Base-by-base conservation (phyloP, 495 filamentous ascomycete genomes). In the Aspergillus coremiiformis region DNA sequence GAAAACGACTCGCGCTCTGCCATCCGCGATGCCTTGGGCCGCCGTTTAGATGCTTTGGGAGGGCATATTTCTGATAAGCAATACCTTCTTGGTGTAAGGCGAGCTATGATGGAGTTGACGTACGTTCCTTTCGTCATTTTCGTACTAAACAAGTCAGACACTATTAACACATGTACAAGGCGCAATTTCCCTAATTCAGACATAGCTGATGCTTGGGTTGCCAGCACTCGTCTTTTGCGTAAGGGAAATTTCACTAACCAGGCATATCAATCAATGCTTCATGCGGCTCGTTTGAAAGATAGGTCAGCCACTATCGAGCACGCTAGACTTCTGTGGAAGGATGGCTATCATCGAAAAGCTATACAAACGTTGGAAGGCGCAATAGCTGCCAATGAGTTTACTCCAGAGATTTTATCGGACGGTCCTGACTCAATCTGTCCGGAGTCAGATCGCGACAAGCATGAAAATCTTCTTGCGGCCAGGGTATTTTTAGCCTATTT, bases 281-380 rank as follows among this genome's bases (percentile, higher is more conserved):
- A 94, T 69, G 92, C 94, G 22, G 84, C 87, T 11, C 78, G 85
- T 54, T 78, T 96, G 22, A 89, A 89, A 21, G 88, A 93, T 57
- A 78, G 83, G 44, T 86, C 89, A 9, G 88, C 93, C 32, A 89
- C 84, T 29, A 89, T 96, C 54, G 94, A 99, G 63, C 90, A 99
- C 66, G 87, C 93, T 6, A 78, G 86, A 47, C 78, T 97, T 37
- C 71, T 97, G n/a, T 97, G 93, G 89, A 90, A 87, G 59, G 89
- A 95, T 65, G 90, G 90, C 5, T 83, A 96, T 62, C 90, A 95
- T 62, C 82, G 90, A 43, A 95, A 96, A 69, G 94, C 94, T 14
- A 97, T 99, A 54, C 89, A 95, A 57, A 85, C 80, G 9, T 73
- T 98, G 15, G 82, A 93, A 63, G 82, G 87, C 26, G 90, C 90